phyloP scores from a whole-genome alignment of 352 stramenopile genomes.

The Phytophthora quininea region DNA sequence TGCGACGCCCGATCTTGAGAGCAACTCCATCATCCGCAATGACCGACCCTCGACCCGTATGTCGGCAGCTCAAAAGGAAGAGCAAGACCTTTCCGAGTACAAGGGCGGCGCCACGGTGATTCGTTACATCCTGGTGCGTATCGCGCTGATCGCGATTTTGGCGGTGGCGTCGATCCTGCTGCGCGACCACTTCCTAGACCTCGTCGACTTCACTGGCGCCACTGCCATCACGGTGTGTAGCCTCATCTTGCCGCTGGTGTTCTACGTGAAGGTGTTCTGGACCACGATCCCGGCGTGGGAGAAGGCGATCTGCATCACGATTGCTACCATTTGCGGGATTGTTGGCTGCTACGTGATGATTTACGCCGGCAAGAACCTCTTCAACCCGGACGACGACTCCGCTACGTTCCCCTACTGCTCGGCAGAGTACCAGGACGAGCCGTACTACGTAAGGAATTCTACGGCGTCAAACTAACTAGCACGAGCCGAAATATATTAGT shows the following conservation, averaged over 20 bases:
- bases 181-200: constrained; percentile 49
- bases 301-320: constrained; percentile 38
- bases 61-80: constrained; percentile 19
- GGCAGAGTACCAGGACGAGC: background rate
- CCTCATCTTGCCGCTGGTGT: constrained; percentile 48
- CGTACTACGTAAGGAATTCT: constrained; percentile 1
- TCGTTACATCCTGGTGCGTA: constrained; percentile 42
- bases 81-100: constrained; percentile 50
- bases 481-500: constrained; percentile 13
- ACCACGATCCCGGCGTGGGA: constrained; percentile 48
- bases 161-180: constrained; percentile 47
- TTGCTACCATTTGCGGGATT: constrained; percentile 33
- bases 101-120: constrained; percentile 36
- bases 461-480: constrained; percentile 6
- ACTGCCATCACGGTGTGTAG: constrained; percentile 50
- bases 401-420: background rate
- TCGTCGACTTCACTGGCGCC: constrained; percentile 55
- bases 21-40: constrained; percentile 16
- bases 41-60: constrained; percentile 7
- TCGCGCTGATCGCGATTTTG: constrained; percentile 41
- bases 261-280: constrained; percentile 62
- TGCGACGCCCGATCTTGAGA: constrained; percentile 30
- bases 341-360: constrained; percentile 46
- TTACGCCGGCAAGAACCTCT: constrained; percentile 18
- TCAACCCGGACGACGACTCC: constrained; percentile 1